These are phyloP conservation scores for Naganishia friedmannii DNA, from an alignment of 768 basidiomycete species.

Conservation along the genomic window DNA sequence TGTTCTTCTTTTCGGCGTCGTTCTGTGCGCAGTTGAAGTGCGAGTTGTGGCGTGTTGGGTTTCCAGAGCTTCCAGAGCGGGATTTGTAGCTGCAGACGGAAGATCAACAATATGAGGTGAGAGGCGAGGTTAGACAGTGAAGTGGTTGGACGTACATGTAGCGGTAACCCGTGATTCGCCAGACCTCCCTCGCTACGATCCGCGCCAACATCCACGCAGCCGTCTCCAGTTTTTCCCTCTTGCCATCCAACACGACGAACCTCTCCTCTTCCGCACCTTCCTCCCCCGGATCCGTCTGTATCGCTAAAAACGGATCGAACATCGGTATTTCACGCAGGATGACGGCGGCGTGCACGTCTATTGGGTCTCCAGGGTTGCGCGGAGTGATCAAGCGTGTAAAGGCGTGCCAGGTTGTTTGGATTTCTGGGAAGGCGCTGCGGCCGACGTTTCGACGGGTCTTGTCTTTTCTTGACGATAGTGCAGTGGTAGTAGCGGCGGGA, in stretches of 20 bases:
- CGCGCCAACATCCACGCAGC: slow-evolving; percentile 13
- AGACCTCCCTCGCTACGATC: slow-evolving; percentile 14
- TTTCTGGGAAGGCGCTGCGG: slow-evolving; percentile 9
- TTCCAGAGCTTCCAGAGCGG: slow-evolving; percentile 17
- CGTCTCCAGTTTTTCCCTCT: neutral
- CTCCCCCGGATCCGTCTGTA: neutral
- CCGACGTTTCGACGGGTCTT: slow-evolving; percentile 19
- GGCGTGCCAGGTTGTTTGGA: neutral
- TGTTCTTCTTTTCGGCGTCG: slow-evolving; percentile 4
- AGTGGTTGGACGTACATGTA: neutral
- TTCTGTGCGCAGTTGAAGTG: slow-evolving; percentile 23
- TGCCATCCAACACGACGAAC: slow-evolving; percentile 12
- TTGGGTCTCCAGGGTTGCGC: neutral
- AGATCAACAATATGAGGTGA: neutral
- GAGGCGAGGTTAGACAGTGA: too few species aligned
- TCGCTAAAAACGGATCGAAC: slow-evolving; percentile 5
- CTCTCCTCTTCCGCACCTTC: neutral
- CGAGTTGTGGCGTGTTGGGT: slow-evolving; percentile 22
- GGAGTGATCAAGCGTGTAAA: neutral
- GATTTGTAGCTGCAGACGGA: slow-evolving; percentile 8
- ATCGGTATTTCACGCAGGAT: neutral
- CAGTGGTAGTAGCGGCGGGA: neutral
- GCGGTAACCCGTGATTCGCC: slow-evolving; percentile 18
- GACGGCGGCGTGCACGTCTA: slow-evolving; percentile 17
- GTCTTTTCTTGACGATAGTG: slow-evolving; percentile 9